Base-by-base conservation (phyloP, 805 yeast genomes). In the Millerozyma miso region DNA sequence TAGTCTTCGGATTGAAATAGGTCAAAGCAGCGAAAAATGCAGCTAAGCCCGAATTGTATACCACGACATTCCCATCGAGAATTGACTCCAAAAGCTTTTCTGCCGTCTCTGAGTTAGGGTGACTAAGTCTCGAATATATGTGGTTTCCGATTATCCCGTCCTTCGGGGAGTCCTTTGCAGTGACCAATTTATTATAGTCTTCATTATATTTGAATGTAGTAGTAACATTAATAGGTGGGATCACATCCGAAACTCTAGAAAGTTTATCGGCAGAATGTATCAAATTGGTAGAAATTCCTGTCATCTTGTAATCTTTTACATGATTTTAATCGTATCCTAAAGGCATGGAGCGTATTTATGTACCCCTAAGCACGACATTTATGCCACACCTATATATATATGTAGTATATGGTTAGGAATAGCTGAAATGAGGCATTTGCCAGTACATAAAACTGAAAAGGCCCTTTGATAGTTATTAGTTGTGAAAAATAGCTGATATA, bases 11-110 rank as follows among this genome's bases (percentile, higher is more conserved):
- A 51, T 84, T 81, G 52, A 69, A 73, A 50, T 81, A 74, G 31
- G 83, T 77, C 59, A 90, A 62, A 2, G 85, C 77, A 0, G 88
- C 97, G 53, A 73, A 77, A 59, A 85, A 87, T 0, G 97, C 95
- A 38, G 88, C 72, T 23, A 88, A 63, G 0, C 98, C 97, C 1
- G 90, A 82, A 36, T 81, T 75, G 59, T 88, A 91, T 0, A 79
- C 74, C 0, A 87, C 80, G 0, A 83, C 80, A 46, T 83, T 76
- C 2, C 82, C 85, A 16, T 73, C 83, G 3, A 88, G 64, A 15
- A 89, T 62, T 31, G 71, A 59, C 1, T 77, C 75, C 7, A 90
- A 69, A 1, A 85, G 74, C 2, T 77, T 73, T 59, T 90, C 97
- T 2, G 81, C 77, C 29, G 85, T 74, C 3, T 73, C 66, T 4